Evolutionary conservation across 1,284 basidiomycete species (phyloP).

Genomic region (Melanopsichium pennsylvanicum): DNA sequence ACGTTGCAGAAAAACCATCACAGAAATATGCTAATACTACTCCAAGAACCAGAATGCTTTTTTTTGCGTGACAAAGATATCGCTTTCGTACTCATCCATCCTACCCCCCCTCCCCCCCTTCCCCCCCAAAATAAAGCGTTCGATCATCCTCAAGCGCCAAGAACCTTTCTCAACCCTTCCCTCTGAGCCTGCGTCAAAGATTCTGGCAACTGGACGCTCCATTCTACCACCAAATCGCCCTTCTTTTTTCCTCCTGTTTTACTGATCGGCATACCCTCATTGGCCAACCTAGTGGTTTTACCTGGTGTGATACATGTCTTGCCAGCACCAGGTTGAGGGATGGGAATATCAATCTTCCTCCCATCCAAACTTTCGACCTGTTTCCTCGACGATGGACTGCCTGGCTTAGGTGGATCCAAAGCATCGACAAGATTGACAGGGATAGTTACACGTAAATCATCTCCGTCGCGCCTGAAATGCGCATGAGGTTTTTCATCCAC

Average conservation of each 20-base stretch:
- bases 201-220: constrained; percentile 61
- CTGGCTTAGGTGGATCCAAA: constrained; percentile 59
- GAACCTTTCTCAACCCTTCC: constrained; percentile 46
- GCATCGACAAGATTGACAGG: constrained; percentile 58
- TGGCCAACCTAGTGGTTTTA: constrained; percentile 59
- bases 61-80: too few species aligned
- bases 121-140: too few species aligned
- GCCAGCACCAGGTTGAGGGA: constrained; percentile 49
- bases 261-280: constrained; percentile 64
- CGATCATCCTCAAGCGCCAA: constrained; percentile 33
- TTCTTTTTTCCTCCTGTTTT: constrained; percentile 58
- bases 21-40: too few species aligned
- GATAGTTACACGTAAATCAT: constrained; percentile 54
- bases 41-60: too few species aligned
- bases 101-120: too few species aligned
- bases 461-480: constrained; percentile 58
- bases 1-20: too few species aligned
- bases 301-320: constrained; percentile 52
- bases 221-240: constrained; percentile 63
- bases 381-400: constrained; percentile 42
- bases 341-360: constrained; percentile 53
- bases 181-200: constrained; percentile 48
- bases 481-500: constrained; percentile 63
- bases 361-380: constrained; percentile 57
- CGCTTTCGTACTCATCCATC: too few species aligned